A percentile compares a stretch with the other conserved stretches of the same genome.
These are phyloP conservation scores for Talaromyces borbonicus DNA, from an alignment of 495 filamentous ascomycete genomes.

Conservation along the genomic window DNA sequence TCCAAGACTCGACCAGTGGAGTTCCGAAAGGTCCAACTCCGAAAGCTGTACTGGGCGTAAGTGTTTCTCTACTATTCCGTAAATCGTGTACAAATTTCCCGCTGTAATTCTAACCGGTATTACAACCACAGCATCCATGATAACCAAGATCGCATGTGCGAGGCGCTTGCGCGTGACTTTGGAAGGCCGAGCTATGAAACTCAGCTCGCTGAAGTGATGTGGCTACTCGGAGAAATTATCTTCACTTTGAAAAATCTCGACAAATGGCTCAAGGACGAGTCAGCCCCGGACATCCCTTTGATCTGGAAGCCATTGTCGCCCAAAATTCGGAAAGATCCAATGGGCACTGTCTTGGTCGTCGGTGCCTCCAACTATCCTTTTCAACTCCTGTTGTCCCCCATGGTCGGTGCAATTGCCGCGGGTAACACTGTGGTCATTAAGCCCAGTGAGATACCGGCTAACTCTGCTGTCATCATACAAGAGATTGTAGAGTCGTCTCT, in stretches of 20 bases:
- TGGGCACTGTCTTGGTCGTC: slow-evolving; percentile 77
- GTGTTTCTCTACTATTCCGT: slow-evolving; percentile 8
- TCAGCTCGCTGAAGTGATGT: slow-evolving; percentile 58
- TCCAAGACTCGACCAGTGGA: slow-evolving; percentile 73
- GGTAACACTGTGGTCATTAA: slow-evolving; percentile 87
- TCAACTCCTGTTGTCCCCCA: slow-evolving; percentile 64
- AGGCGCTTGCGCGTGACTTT: slow-evolving; percentile 66
- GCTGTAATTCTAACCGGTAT: not conserved
- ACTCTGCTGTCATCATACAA: slow-evolving; percentile 67
- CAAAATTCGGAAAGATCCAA: slow-evolving; percentile 77
- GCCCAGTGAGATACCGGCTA: slow-evolving; percentile 72
- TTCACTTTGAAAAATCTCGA: slow-evolving; percentile 64
- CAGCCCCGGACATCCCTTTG: slow-evolving; percentile 56
- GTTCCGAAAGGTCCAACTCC: slow-evolving; percentile 75
- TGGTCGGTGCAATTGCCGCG: slow-evolving; percentile 84
- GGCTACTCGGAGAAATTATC: slow-evolving; percentile 68
- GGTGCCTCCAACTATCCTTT: slow-evolving; percentile 92
- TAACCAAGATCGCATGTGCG: slow-evolving; percentile 54
- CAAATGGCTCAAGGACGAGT: slow-evolving; percentile 76
- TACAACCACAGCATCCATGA: slow-evolving; percentile 50
- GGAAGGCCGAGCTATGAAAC: slow-evolving; percentile 64
- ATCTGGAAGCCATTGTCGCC: slow-evolving; percentile 58
- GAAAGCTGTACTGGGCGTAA: slow-evolving; percentile 88
- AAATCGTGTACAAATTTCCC: not conserved
- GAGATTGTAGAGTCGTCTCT: slow-evolving; percentile 62